Base-by-base conservation (phyloP, 208 protist genomes). In the Herpetomonas muscarum region DNA sequence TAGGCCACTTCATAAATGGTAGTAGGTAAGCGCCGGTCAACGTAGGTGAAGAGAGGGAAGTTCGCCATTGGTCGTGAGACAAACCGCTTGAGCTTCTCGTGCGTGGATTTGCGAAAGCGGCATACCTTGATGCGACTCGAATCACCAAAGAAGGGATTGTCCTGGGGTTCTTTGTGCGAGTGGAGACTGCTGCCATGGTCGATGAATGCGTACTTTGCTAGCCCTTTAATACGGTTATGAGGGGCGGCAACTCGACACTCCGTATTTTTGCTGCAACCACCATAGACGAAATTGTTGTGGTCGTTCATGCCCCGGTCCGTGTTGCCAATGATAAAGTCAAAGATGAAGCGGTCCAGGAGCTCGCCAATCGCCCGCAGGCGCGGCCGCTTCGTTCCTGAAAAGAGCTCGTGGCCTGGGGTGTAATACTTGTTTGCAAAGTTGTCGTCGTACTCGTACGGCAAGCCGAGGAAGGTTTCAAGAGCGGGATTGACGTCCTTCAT, bases 201-300 rank as follows among this genome's bases (percentile, higher is more conserved):
- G 17, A 93, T 13, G 70, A 83, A 93, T 15, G 86, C 86, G 64
- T 87, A 93, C 49, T 85, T 87, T 32, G 85, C 81, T 7, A 89
- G 55, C 12, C 83, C 83, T 34, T 67, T 73, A 26, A 73, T 78
- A 34, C 79, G 83, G 24, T 61, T 22, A 21, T 54, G 48, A 30
- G 72, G 66, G 42, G 26, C 64, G 19, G 66, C 47, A 0, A 73
- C 42, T 9, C 26, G 34, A 55, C 81, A 90, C 49, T 61, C 61
- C 9, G 79, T 90, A 25, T 67, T 59, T 9, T 42, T 55, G 58
- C 72, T 88, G 61, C 86, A 93, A 3, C 86, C 86, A 47, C 86
- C 86, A 61, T 90, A 93, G 22, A 85, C 86, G 57, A 90, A 93
- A 70, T 93, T 93, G 60, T 93, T 93, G 67, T 93, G 81, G 47